Evolutionary conservation across 495 filamentous ascomycete species (phyloP).

Genomic region (Aspergillus leporis): DNA sequence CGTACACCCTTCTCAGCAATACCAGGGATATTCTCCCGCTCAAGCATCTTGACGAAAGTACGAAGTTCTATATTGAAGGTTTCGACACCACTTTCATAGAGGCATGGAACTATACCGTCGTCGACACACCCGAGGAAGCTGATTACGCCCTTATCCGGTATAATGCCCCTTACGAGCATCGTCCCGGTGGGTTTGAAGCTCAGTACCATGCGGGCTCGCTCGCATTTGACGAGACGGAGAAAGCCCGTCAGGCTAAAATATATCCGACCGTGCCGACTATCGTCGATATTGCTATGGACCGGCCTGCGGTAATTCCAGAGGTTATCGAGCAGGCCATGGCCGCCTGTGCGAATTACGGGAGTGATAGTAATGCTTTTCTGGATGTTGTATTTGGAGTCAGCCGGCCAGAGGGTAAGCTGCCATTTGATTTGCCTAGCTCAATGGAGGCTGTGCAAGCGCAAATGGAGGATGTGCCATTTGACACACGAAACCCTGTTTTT

Average conservation of each 20-base stretch:
- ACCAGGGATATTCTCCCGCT: conserved; percentile 10
- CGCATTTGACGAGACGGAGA: conserved; percentile 31
- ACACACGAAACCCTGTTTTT: conserved; percentile 6
- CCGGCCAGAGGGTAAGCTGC: conserved; percentile 5
- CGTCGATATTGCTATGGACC: conserved; percentile 5
- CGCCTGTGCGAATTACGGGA: conserved; percentile 2
- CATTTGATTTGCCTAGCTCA: conserved; percentile 9
- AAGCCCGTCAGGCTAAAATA: conserved; percentile 21
- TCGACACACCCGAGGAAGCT: conserved; percentile 24
- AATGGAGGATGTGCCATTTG: conserved; percentile 11
- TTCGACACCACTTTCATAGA: background rate
- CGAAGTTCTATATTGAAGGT: conserved; percentile 9
- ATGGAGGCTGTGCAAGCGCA: conserved; percentile 8
- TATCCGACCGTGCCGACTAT: conserved; percentile 1
- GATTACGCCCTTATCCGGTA: conserved; percentile 36
- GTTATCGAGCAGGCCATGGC: conserved; percentile 3
- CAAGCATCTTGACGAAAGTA: background rate
- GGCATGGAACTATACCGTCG: background rate
- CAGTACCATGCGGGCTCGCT: conserved; percentile 35
- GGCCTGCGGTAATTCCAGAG: conserved; percentile 4
- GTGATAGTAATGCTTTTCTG: conserved; percentile 2
- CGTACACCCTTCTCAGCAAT: conserved; percentile 37
- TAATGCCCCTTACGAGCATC: conserved; percentile 32
- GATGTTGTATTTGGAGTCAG: conserved; percentile 9
- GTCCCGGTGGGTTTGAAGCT: conserved; percentile 30